A percentile compares a stretch with the other conserved stretches of the same genome.
Conservation (phyloP, 2,329 filamentous ascomycete genomes). For the Alternaria brassicicola region DNA sequence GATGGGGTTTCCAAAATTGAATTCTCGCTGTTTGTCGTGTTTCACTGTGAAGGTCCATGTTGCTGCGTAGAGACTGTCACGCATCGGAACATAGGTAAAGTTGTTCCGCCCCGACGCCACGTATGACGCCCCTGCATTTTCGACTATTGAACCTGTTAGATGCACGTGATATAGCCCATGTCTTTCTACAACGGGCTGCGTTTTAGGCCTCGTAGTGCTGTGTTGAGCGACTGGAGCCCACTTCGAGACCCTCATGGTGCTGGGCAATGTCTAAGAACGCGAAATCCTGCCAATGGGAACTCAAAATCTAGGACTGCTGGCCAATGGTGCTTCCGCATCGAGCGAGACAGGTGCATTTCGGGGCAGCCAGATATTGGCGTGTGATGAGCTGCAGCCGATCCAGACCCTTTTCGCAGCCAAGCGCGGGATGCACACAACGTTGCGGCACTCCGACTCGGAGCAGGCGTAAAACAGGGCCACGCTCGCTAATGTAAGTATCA, state of each 20-base stretch:
- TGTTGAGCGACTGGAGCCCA: conserved; percentile 11
- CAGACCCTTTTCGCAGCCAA: conserved; percentile 27
- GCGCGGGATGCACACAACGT: conserved; percentile 30
- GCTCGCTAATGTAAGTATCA: conserved; percentile 1
- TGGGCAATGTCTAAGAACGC: conserved; percentile 8
- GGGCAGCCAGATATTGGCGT: conserved; percentile 35
- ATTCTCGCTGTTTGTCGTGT: too few species aligned
- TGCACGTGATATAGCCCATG: background rate
- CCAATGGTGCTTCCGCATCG: conserved; percentile 21
- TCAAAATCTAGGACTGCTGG: conserved; percentile 3
- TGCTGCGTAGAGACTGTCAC: too few species aligned
- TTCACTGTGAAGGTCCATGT: too few species aligned
- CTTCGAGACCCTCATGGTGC: conserved; percentile 15
- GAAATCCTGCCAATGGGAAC: conserved; percentile 31
- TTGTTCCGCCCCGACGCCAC: too few species aligned
- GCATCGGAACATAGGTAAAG: too few species aligned
- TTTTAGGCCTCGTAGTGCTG: conserved; percentile 21
- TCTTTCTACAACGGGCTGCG: conserved; percentile 5
- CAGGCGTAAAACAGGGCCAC: conserved; percentile 15
- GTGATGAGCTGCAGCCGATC: conserved; percentile 40
- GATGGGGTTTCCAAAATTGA: too few species aligned
- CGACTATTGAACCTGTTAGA: background rate
- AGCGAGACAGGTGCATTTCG: conserved; percentile 19
- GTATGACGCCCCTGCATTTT: background rate
- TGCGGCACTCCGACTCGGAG: conserved; percentile 11